Evolutionary conservation across 208 protist genomes (phyloP).

Genomic region (Leishmania martiniquensis): DNA sequence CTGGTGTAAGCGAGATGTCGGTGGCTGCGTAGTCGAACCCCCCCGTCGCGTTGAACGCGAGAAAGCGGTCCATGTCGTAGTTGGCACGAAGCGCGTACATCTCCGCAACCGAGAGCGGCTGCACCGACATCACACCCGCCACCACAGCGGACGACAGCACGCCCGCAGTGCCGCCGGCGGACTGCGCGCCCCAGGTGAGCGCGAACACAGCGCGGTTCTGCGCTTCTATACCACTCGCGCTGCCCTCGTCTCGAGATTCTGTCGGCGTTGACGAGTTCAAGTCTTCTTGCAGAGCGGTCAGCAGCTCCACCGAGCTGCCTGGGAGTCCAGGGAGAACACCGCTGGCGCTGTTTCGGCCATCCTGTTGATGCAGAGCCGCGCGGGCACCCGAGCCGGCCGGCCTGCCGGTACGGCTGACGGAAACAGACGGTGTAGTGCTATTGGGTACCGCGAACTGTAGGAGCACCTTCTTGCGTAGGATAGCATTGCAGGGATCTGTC

Average conservation of each 20-base stretch:
- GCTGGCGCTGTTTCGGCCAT: neutral
- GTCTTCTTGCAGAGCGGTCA: slow-evolving; percentile 34
- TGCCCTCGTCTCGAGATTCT: neutral
- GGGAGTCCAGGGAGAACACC: slow-evolving; percentile 21
- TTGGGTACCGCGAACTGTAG: slow-evolving; percentile 6
- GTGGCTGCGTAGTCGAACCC: slow-evolving; percentile 70
- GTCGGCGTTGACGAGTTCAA: neutral
- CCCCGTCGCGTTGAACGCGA: slow-evolving; percentile 67
- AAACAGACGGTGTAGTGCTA: slow-evolving; percentile 6
- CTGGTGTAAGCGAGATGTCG: slow-evolving; percentile 50
- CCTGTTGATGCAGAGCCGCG: slow-evolving; percentile 30
- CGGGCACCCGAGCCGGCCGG: slow-evolving; percentile 22
- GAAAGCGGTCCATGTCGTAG: slow-evolving; percentile 86
- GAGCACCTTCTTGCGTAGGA: slow-evolving; percentile 23
- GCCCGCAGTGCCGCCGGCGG: neutral
- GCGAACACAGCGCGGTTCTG: slow-evolving; percentile 31
- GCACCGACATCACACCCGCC: slow-evolving; percentile 66
- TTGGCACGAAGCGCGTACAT: slow-evolving; percentile 87
- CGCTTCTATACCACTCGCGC: neutral
- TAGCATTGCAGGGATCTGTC: slow-evolving; percentile 4
- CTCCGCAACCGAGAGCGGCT: slow-evolving; percentile 52
- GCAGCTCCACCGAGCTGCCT: slow-evolving; percentile 22
- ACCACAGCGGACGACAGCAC: slow-evolving; percentile 17
- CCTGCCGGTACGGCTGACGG: neutral
- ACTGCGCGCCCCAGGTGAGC: slow-evolving; percentile 23